These are phyloP conservation scores for Pyrenochaeta sp. DNA, from an alignment of 2,329 filamentous ascomycete species.

Conservation along the genomic window DNA sequence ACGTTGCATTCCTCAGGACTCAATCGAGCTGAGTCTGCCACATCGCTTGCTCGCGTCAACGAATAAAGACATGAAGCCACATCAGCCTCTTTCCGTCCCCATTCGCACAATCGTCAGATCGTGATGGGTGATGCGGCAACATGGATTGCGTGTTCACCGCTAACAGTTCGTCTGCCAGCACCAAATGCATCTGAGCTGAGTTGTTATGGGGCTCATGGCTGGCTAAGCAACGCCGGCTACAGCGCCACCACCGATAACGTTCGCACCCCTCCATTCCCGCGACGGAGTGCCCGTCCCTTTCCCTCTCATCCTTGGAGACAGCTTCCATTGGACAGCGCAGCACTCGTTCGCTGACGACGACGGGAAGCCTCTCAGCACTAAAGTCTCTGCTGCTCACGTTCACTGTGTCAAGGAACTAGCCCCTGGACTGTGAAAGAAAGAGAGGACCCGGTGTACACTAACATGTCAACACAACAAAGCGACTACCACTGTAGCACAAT, in stretches of 20 bases:
- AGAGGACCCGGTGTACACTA: no score
- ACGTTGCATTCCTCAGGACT: background rate
- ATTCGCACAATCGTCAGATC: background rate
- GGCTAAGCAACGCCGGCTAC: conserved; percentile 12
- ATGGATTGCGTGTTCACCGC: conserved; percentile 1
- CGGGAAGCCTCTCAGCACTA: conserved; percentile 11
- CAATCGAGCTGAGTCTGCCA: background rate
- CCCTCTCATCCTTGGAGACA: background rate
- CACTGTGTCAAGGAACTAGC: background rate
- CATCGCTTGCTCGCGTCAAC: background rate
- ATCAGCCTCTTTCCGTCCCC: background rate
- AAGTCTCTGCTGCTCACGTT: conserved; percentile 6
- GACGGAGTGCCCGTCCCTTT: conserved; percentile 13
- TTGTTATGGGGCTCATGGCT: conserved; percentile 7
- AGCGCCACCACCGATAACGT: conserved; percentile 16
- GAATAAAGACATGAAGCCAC: background rate
- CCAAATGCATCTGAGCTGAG: conserved; percentile 4
- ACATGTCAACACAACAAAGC: conserved; percentile 5
- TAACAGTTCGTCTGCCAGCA: conserved; percentile 5
- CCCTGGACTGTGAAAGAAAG: no score
- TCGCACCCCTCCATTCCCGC: conserved; percentile 8
- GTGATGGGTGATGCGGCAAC: background rate
- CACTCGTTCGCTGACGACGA: conserved; percentile 8
- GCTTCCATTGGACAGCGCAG: conserved; percentile 7
- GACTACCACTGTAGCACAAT: background rate